phyloP scores from a whole-genome alignment of 176 grass and related monocot genomes.

The Sorghum bicolor region DNA sequence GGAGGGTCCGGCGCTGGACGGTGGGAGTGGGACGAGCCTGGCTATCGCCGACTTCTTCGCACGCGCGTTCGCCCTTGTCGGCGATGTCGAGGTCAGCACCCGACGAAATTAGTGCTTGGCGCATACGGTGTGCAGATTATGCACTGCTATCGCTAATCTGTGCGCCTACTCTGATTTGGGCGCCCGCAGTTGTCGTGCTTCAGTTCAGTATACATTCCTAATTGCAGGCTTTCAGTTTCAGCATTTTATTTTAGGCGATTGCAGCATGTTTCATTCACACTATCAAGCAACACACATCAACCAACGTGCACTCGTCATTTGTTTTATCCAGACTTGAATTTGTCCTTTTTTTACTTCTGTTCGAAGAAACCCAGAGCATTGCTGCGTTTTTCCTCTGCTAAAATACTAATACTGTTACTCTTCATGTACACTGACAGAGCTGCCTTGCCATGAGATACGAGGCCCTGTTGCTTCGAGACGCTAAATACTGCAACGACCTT shows the following conservation, averaged over 20 bases:
- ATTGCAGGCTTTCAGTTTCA: no score
- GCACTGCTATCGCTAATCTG: neutral
- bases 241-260: no score
- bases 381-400: neutral
- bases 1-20: neutral
- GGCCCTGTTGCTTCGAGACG: constrained; percentile 53
- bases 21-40: constrained; percentile 25
- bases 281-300: no score
- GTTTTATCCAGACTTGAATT: no score
- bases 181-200: neutral
- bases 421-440: constrained; percentile 39
- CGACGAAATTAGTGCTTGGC: no score
- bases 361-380: neutral
- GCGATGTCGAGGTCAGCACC: constrained; percentile 61
- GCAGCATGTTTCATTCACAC: no score
- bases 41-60: constrained; percentile 70
- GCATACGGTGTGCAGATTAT: neutral
- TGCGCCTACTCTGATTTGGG: no score
- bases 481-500: constrained; percentile 27
- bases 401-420: neutral
- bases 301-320: no score
- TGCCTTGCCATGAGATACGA: constrained; percentile 83
- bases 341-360: no score
- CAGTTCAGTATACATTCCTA: neutral
- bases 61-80: constrained; percentile 58